Evolutionary conservation across 768 basidiomycete species (phyloP).

Genomic region (Termitomyces sp.): DNA sequence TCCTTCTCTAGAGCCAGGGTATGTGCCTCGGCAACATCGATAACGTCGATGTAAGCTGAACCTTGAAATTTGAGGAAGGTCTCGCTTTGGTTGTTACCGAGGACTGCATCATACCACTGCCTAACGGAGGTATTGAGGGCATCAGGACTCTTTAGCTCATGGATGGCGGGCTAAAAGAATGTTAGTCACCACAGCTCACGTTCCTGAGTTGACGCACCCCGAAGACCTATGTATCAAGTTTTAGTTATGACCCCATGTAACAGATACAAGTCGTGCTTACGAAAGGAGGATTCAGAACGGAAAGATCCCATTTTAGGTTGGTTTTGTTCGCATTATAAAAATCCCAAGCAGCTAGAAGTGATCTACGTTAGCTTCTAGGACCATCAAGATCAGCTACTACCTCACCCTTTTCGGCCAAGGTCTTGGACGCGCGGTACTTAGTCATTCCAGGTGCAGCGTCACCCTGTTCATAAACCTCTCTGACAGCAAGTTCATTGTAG

Average conservation of each 20-base stretch:
- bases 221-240: slow-evolving; percentile 16
- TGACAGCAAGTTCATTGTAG: slow-evolving; percentile 52
- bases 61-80: slow-evolving; percentile 16
- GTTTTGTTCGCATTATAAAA: slow-evolving; percentile 31
- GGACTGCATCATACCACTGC: slow-evolving; percentile 27
- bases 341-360: slow-evolving; percentile 34
- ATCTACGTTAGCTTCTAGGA: not conserved
- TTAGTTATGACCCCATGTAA: not conserved
- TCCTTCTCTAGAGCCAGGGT: slow-evolving; percentile 38
- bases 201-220: slow-evolving; percentile 17
- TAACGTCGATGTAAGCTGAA: slow-evolving; percentile 34
- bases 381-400: not conserved
- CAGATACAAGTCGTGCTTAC: slow-evolving; percentile 18
- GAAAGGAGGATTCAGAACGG: slow-evolving; percentile 46
- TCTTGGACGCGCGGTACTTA: slow-evolving; percentile 56
- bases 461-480: slow-evolving; percentile 44
- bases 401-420: slow-evolving; percentile 49
- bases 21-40: slow-evolving; percentile 48
- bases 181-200: not conserved
- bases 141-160: slow-evolving; percentile 22
- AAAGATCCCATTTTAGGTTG: slow-evolving; percentile 43
- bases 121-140: slow-evolving; percentile 30
- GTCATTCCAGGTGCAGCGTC: slow-evolving; percentile 28
- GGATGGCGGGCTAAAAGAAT: slow-evolving; percentile 28
- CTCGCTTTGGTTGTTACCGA: slow-evolving; percentile 13